phyloP scores from a whole-genome alignment of 1,284 basidiomycete species.

The Ustilago tritici region DNA sequence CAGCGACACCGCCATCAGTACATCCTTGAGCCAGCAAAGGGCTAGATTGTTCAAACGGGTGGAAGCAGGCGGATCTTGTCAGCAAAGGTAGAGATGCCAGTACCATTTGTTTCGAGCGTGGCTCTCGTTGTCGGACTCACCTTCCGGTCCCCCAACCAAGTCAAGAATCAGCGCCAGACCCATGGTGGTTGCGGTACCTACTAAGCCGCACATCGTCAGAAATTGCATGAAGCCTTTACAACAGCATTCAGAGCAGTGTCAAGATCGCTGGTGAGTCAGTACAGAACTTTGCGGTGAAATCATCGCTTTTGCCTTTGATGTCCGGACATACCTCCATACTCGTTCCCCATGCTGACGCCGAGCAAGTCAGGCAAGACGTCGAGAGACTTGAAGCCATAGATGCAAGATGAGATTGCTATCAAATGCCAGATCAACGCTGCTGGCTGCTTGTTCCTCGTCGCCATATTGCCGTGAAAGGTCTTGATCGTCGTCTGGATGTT shows the following conservation, averaged over 20 bases:
- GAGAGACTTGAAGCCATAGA: conserved; percentile 40
- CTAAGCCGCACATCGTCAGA: conserved; percentile 44
- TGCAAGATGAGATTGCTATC: conserved; percentile 33
- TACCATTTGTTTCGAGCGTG: not conserved
- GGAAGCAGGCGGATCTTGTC: not conserved
- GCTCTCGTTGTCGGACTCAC: conserved; percentile 3
- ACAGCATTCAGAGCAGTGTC: not conserved
- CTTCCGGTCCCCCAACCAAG: conserved; percentile 22
- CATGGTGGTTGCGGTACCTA: conserved; percentile 20
- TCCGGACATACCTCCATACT: conserved; percentile 35
- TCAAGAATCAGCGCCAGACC: conserved; percentile 27
- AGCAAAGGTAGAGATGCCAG: not conserved
- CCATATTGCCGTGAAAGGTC: conserved; percentile 5
- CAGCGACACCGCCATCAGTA: conserved; percentile 33
- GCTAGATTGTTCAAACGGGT: not conserved
- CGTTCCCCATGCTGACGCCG: conserved; percentile 19
- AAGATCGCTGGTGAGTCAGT: not conserved
- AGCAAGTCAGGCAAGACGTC: conserved; percentile 21
- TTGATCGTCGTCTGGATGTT: not conserved
- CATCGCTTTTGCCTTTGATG: not conserved
- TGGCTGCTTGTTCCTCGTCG: not conserved
- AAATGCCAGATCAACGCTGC: conserved; percentile 28
- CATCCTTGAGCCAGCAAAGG: conserved; percentile 28
- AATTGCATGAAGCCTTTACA: conserved; percentile 35
- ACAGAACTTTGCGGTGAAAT: no score